Evolutionary conservation across 352 stramenopile genomes (phyloP).

Genomic region (Phytophthora citricola): DNA sequence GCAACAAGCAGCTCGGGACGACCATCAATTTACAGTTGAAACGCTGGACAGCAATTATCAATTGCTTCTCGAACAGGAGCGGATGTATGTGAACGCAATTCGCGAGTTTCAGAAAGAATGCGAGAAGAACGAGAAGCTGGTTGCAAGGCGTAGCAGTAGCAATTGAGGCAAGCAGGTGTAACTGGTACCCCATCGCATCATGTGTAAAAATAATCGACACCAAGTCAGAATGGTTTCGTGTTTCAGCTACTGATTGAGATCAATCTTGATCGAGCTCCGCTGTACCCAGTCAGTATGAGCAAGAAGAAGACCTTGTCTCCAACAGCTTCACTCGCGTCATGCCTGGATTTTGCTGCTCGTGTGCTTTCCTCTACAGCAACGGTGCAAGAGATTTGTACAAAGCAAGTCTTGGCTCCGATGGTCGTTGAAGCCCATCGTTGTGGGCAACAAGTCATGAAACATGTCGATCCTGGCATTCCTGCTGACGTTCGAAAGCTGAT

Average conservation of each 20-base stretch:
- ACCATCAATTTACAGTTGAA: constrained; percentile 56
- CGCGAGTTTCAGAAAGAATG: constrained; percentile 91
- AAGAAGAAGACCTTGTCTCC: constrained; percentile 38
- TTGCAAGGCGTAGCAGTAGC: constrained; percentile 12
- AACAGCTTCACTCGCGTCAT: constrained; percentile 48
- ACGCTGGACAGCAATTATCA: constrained; percentile 82
- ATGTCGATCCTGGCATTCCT: background rate
- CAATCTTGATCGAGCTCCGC: too few relatives aligned
- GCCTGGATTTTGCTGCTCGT: constrained; percentile 50
- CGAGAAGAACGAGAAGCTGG: constrained; percentile 85
- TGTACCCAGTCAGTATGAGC: constrained; percentile 20
- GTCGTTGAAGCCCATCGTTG: constrained; percentile 64
- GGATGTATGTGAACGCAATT: constrained; percentile 86
- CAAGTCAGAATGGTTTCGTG: constrained; percentile 7
- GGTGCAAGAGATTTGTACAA: constrained; percentile 49
- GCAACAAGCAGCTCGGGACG: constrained; percentile 54
- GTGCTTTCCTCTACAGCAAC: constrained; percentile 33
- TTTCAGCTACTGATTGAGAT: background rate
- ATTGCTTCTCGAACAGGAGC: constrained; percentile 76
- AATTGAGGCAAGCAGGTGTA: constrained; percentile 1
- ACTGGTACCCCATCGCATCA: constrained; percentile 11
- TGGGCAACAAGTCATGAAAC: constrained; percentile 45
- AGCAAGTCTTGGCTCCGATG: constrained; percentile 51
- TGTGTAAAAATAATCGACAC: constrained; percentile 39
- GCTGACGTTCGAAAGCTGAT: constrained; percentile 40